A percentile compares a stretch with the other conserved stretches of the same genome.
Conservation (phyloP, 352 stramenopile species). For the Blastocystis sp. region DNA sequence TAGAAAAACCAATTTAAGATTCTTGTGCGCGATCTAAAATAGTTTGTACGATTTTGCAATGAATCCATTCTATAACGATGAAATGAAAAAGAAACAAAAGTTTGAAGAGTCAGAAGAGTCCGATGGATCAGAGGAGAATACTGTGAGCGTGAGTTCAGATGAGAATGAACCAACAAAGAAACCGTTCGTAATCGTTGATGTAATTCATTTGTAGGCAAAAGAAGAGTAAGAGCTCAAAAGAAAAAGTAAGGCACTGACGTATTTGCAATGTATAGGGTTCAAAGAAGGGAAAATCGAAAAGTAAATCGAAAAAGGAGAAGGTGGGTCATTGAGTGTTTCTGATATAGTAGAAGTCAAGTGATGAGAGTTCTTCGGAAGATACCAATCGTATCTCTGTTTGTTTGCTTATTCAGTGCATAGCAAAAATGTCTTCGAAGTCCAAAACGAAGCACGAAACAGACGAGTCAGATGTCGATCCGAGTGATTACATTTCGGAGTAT, state of each 20-base stretch:
- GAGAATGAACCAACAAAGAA: slow-evolving; percentile 3
- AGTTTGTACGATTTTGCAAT: too few species aligned
- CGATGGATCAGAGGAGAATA: too few species aligned
- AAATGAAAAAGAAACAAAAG: neutral
- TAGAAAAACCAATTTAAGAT: too few species aligned
- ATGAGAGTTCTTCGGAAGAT: neutral
- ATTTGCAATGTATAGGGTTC: neutral
- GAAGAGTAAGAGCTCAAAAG: neutral
- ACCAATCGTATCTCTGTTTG: neutral
- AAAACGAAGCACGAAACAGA: neutral
- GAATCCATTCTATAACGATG: slow-evolving; percentile 45
- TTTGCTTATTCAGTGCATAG: neutral
- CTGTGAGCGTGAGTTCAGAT: neutral
- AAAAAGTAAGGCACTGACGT: neutral
- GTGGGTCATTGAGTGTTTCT: neutral
- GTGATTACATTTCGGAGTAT: neutral
- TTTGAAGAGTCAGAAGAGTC: neutral
- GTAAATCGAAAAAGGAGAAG: slow-evolving; percentile 27
- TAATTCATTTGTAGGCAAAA: slow-evolving; percentile 3
- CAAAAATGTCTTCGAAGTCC: neutral
- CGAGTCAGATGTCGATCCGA: neutral
- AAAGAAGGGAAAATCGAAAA: neutral
- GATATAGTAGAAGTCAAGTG: neutral
- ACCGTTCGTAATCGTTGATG: neutral
- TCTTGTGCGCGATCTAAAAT: too few species aligned